Evolutionary conservation across 2,329 filamentous ascomycete genomes (phyloP).

Genomic region (Fusarium dimerum): DNA sequence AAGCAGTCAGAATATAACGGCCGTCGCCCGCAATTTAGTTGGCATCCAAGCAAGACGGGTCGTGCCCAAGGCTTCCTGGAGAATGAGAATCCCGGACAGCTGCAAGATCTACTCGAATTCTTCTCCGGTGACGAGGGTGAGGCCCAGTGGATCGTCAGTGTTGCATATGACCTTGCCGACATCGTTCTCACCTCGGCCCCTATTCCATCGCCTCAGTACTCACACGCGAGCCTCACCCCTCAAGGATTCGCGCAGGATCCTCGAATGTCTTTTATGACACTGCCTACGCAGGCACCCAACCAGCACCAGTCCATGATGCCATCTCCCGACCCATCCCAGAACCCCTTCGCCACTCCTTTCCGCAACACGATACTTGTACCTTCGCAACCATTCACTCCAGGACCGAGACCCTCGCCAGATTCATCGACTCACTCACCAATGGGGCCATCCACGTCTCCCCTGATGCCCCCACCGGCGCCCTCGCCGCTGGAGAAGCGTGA

Average conservation of each 20-base stretch:
- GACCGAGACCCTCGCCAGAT: constrained; percentile 34
- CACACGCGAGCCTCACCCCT: constrained; percentile 29
- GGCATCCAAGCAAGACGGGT: constrained; percentile 59
- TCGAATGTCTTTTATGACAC: constrained; percentile 33
- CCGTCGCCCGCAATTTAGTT: constrained; percentile 61
- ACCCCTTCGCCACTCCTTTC: constrained; percentile 32
- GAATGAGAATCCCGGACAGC: constrained; percentile 62
- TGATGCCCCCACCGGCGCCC: constrained; percentile 31
- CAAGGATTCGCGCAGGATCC: constrained; percentile 31
- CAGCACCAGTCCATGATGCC: constrained; percentile 31
- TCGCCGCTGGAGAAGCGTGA: constrained; percentile 39
- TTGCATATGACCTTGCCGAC: constrained; percentile 59
- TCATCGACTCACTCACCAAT: constrained; percentile 35
- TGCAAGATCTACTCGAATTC: constrained; percentile 66
- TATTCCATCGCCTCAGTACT: constrained; percentile 33
- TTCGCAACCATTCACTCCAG: constrained; percentile 31
- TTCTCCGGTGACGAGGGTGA: constrained; percentile 60
- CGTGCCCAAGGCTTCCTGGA: constrained; percentile 60
- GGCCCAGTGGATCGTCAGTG: constrained; percentile 56
- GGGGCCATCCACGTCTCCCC: constrained; percentile 34
- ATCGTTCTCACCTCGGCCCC: constrained; percentile 41
- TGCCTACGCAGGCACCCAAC: constrained; percentile 34
- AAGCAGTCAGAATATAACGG: constrained; percentile 57
- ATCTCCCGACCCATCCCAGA: constrained; percentile 32
- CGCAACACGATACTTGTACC: constrained; percentile 36